Conservation (phyloP, 345 rosid species). For the Aegle marmelos region DNA sequence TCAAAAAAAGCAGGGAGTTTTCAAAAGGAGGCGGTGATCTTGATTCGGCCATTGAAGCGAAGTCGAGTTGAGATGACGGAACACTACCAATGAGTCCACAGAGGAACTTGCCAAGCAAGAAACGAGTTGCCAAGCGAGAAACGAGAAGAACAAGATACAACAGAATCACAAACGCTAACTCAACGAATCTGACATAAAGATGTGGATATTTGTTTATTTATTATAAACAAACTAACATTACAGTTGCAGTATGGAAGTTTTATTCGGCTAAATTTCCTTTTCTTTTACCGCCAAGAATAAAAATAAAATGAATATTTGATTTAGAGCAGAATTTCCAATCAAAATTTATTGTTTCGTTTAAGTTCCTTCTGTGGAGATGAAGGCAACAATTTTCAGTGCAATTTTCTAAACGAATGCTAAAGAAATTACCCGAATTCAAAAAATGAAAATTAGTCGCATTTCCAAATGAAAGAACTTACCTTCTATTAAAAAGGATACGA, state of each 20-base stretch:
- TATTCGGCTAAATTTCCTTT: not conserved
- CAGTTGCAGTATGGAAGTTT: not conserved
- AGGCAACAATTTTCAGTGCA: not conserved
- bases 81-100: not conserved
- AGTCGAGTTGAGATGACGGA: too few relatives aligned
- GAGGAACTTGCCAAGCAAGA: constrained; percentile 4
- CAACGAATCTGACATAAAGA: not conserved
- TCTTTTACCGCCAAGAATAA: not conserved
- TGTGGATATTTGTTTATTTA: not conserved
- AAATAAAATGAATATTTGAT: not conserved
- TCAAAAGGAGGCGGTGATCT: not conserved
- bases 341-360: not conserved
- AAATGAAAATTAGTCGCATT: too few relatives aligned
- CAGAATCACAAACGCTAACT: not conserved
- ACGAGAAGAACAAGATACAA: not conserved
- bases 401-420: not conserved
- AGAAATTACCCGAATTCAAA: too few relatives aligned
- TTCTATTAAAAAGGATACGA: too few relatives aligned
- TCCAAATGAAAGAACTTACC: too few relatives aligned
- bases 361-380: not conserved
- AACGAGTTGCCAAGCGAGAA: constrained; percentile 6
- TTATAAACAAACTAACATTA: not conserved
- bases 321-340: not conserved
- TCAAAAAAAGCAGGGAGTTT: not conserved
- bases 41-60: not conserved